Conservation (phyloP, 2,329 filamentous ascomycete genomes). For the Arthrobotrys musiformis region DNA sequence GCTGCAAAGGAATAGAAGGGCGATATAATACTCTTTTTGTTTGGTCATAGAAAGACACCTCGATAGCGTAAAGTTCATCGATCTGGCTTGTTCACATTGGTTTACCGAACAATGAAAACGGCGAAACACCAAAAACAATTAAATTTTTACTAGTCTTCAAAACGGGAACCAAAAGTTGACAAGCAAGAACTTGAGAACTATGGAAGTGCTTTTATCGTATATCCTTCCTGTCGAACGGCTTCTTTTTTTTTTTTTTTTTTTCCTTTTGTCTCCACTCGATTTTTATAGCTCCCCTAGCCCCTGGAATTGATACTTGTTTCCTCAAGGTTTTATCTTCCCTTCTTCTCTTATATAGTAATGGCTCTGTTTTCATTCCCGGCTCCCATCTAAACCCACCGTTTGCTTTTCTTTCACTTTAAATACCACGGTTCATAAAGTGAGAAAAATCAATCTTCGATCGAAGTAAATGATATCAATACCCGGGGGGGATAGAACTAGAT, state of each 20-base stretch:
- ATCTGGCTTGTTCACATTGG: slow-evolving; percentile 52
- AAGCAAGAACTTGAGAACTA: slow-evolving; percentile 40
- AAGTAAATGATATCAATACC: too few relatives aligned
- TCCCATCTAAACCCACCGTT: background rate
- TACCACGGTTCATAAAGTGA: slow-evolving; percentile 26
- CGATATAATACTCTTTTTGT: slow-evolving; percentile 53
- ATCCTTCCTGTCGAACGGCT: slow-evolving; percentile 37
- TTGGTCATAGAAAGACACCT: slow-evolving; percentile 58
- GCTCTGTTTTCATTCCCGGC: background rate
- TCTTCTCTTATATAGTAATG: slow-evolving; percentile 34
- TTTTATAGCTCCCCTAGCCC: slow-evolving; percentile 26
- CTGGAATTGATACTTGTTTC: slow-evolving; percentile 28
- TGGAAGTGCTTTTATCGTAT: slow-evolving; percentile 50
- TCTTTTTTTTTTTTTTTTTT: background rate
- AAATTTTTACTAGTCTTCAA: slow-evolving; percentile 13
- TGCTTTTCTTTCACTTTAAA: background rate
- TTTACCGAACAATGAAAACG: slow-evolving; percentile 49
- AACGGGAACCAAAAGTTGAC: slow-evolving; percentile 12
- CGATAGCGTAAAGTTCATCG: slow-evolving; percentile 56
- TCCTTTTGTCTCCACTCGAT: slow-evolving; percentile 13
- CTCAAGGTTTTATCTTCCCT: slow-evolving; percentile 2
- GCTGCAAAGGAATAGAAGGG: slow-evolving; percentile 42
- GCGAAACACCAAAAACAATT: slow-evolving; percentile 36
- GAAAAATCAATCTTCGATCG: slow-evolving; percentile 16
- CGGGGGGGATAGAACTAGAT: too few relatives aligned